phyloP scores from a whole-genome alignment of 1,284 basidiomycete species.

The Xerocomus amazonicus region DNA sequence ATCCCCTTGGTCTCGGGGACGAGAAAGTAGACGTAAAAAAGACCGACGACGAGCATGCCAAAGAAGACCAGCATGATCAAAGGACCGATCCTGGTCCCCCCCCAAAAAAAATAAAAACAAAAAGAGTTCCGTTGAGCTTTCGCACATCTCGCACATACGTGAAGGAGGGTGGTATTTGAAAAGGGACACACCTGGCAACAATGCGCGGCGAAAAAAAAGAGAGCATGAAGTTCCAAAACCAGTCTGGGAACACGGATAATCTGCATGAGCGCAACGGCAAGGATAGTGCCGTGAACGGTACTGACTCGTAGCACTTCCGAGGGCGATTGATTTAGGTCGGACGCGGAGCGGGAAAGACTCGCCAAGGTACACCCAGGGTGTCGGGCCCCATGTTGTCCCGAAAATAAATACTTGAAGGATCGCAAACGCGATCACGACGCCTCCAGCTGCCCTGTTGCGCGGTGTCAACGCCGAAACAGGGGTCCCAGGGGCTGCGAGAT shows the following conservation, averaged over 20 bases:
- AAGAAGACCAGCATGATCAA: conserved; percentile 75
- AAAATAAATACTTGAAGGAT: conserved; percentile 57
- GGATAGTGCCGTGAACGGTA: not conserved
- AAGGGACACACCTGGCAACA: conserved; percentile 35
- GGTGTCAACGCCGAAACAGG: conserved; percentile 38
- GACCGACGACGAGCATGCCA: conserved; percentile 70
- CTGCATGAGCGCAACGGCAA: not conserved
- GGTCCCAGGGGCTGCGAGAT: conserved; percentile 45
- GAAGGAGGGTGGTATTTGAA: too few relatives aligned
- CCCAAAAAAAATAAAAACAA: too few relatives aligned
- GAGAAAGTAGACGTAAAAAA: conserved; percentile 46
- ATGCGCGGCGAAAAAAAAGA: conserved; percentile 54
- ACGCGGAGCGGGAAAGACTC: conserved; percentile 64
- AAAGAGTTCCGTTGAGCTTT: not conserved
- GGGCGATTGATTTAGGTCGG: conserved; percentile 57
- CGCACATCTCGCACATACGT: not conserved
- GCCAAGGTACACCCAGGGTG: conserved; percentile 59
- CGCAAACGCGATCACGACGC: conserved; percentile 56
- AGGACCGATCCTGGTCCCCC: conserved; percentile 55
- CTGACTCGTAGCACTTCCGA: conserved; percentile 53
- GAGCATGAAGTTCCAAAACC: conserved; percentile 61
- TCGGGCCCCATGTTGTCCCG: conserved; percentile 54
- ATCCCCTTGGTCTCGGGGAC: conserved; percentile 30
- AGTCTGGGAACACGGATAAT: conserved; percentile 33
- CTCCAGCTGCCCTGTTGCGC: conserved; percentile 45